phyloP scores from a whole-genome alignment of 1,139 yeast genomes.

The Taphrina betulina region DNA sequence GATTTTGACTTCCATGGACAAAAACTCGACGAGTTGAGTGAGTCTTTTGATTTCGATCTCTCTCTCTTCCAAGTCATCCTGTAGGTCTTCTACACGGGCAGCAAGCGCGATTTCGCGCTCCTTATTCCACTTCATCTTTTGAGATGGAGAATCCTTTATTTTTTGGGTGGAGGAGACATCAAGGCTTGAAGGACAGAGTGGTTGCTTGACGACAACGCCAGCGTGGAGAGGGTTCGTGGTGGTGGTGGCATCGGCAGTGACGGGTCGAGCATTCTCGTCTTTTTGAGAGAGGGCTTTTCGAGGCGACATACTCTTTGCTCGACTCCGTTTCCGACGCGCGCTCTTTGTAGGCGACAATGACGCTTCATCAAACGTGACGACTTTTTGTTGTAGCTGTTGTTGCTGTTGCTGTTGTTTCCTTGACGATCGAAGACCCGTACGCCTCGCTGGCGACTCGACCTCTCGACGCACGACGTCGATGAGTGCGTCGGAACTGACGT shows the following conservation, averaged over 20 bases:
- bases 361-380: slow-evolving; percentile 14
- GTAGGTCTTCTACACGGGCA: not conserved
- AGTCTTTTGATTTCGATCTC: slow-evolving; percentile 9
- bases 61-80: not conserved
- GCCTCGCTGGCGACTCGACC: not conserved
- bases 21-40: slow-evolving; percentile 11
- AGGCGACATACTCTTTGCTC: not conserved
- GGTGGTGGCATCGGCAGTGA: not conserved
- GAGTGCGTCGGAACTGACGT: slow-evolving; percentile 6
- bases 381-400: not conserved
- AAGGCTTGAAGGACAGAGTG: not conserved
- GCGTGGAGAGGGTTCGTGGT: not conserved
- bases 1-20: slow-evolving; percentile 22
- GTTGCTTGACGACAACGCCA: not conserved
- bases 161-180: not conserved
- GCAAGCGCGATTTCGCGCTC: not conserved
- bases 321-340: not conserved
- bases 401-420: not conserved
- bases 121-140: not conserved
- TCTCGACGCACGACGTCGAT: slow-evolving; percentile 13
- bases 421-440: slow-evolving; percentile 9
- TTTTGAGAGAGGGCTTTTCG: slow-evolving; percentile 10
- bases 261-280: slow-evolving; percentile 18
- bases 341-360: not conserved
- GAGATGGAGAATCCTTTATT: not conserved